Conservation (phyloP, 2,329 filamentous ascomycete species). For the Pseudogymnoascus sp. region DNA sequence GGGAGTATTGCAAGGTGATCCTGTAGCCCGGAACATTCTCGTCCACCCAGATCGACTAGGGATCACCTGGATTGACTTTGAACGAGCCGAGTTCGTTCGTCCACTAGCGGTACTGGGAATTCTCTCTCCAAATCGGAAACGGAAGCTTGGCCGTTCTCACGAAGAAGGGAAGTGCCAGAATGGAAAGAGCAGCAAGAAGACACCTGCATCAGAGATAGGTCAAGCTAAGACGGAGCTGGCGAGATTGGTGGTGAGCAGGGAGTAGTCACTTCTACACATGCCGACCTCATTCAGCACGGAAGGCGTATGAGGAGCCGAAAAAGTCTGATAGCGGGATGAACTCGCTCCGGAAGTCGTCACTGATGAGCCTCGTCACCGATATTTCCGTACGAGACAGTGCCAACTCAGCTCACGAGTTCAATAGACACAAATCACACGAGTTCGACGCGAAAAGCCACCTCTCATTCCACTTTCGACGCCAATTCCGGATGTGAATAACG, state of each 20-base stretch:
- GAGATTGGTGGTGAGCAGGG: not conserved
- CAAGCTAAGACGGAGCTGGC: conserved; percentile 2
- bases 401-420: too few species aligned
- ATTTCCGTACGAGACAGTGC: too few species aligned
- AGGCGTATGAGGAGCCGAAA: too few species aligned
- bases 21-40: not conserved
- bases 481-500: too few species aligned
- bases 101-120: not conserved
- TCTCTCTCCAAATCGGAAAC: not conserved
- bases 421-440: too few species aligned
- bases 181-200: not conserved
- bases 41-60: not conserved
- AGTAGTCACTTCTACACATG: too few species aligned
- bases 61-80: not conserved
- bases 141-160: not conserved
- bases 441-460: too few species aligned
- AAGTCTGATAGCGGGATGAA: too few species aligned
- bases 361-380: too few species aligned
- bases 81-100: not conserved
- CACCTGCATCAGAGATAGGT: not conserved
- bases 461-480: too few species aligned
- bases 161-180: not conserved
- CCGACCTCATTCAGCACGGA: too few species aligned
- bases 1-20: not conserved
- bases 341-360: too few species aligned